Base-by-base conservation (phyloP, 495 filamentous ascomycete genomes). In the Rostrohypoxylon terebratum region DNA sequence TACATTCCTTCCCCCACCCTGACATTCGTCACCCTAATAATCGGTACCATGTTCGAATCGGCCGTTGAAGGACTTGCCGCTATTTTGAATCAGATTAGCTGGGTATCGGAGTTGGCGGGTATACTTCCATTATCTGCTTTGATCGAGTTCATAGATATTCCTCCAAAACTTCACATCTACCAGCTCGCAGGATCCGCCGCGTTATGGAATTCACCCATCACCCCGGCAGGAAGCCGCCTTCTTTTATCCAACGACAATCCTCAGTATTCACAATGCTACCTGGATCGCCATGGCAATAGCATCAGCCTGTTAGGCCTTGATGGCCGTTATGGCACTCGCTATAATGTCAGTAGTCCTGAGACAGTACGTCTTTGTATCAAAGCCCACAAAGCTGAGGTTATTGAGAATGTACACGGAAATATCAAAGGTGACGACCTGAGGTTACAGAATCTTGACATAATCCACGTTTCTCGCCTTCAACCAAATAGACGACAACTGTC, bases 21-120 rank as follows among this genome's bases (percentile, higher is more conserved):
- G 11, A 45, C n/a, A 45, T 45, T 14, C 42, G 42, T 18, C 42
- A 18, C 42, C n/a, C n/a, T n/a, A 45, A 45, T 14, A n/a, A 45
- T 45, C 42, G 11, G 4, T n/a, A 14, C n/a, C 9, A 45, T 45
- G 42, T 18, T 45, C n/a, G 42, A 18, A 45, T 45, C 42, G n/a
- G 42, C n/a, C 42, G n/a, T 45, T 45, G 42, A 45, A 45, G 42
- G 42, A 45, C 42, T 45, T n/a, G n/a, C 13, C 42, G 42, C 42
- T 45, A 45, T 45, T 45, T 45, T 45, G 42, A 45, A 45, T 45
- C 42, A 14, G 11, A 45, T n/a, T 18, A 45, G 42, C 42, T 45
- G 42, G 42, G 42, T 45, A 45, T 45, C 42, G n/a, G 42, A 45
- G 42, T 45, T 45, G 42, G 42, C 42, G n/a, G 42, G 42, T 45